Conservation (phyloP, 805 yeast genomes). For the Pichia heedii region DNA sequence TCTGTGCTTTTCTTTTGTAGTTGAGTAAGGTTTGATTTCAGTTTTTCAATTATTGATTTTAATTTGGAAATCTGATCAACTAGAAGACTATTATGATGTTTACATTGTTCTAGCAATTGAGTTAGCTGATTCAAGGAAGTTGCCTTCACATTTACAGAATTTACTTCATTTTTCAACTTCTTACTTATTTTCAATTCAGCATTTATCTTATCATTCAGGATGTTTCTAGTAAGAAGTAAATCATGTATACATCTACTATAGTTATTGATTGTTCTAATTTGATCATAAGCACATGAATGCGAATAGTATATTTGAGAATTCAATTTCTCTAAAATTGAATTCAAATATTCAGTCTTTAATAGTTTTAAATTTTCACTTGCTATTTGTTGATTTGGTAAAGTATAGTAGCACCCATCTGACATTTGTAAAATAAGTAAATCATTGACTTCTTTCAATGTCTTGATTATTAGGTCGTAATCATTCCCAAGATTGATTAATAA, state of each 20-base stretch:
- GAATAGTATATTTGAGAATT: slow-evolving; percentile 9
- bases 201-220: no score
- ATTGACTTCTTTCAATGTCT: slow-evolving; percentile 13
- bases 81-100: neutral
- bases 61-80: no score
- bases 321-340: slow-evolving; percentile 1
- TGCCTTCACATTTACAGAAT: no score
- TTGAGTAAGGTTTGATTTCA: no score
- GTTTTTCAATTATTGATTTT: no score
- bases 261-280: slow-evolving; percentile 34
- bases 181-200: neutral
- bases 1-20: no score
- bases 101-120: neutral
- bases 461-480: slow-evolving; percentile 15
- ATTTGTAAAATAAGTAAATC: slow-evolving; percentile 23
- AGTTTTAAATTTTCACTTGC: slow-evolving; percentile 9
- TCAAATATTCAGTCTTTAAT: slow-evolving; percentile 7
- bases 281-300: slow-evolving; percentile 30
- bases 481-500: slow-evolving; percentile 27
- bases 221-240: slow-evolving; percentile 14
- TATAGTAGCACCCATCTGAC: slow-evolving; percentile 27
- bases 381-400: slow-evolving; percentile 11
- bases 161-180: no score
- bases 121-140: neutral
- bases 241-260: slow-evolving; percentile 30